Conservation (phyloP, 257 asterid genomes). For the Solanum virginianum region DNA sequence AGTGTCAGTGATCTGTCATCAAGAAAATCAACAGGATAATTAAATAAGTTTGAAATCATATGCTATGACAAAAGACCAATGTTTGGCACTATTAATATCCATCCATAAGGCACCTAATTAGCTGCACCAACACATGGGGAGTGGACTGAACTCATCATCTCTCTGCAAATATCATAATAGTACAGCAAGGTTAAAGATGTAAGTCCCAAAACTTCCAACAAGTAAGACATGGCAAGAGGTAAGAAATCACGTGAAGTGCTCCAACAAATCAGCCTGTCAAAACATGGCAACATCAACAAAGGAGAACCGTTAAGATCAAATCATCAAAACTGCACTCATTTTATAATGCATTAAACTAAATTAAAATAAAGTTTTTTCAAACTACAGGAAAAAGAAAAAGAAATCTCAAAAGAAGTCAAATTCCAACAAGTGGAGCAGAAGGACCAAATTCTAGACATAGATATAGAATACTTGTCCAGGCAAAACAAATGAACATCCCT, state of each 20-base stretch:
- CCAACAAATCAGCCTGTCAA: slow-evolving; percentile 92
- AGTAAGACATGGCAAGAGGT: slow-evolving; percentile 80
- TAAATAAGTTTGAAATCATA: slow-evolving; percentile 13
- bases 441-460: slow-evolving; percentile 21
- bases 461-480: slow-evolving; percentile 7
- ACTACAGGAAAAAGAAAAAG: not conserved
- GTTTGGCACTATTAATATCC: slow-evolving; percentile 28
- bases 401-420: not conserved
- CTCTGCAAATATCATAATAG: slow-evolving; percentile 72
- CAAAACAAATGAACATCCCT: not conserved
- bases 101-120: slow-evolving; percentile 13
- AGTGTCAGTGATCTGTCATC: slow-evolving; percentile 29
- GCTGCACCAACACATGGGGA: slow-evolving; percentile 23
- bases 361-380: not conserved
- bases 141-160: slow-evolving; percentile 26
- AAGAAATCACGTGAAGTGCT: slow-evolving; percentile 81
- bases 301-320: slow-evolving; percentile 5
- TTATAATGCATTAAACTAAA: slow-evolving; percentile 10
- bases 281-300: slow-evolving; percentile 28
- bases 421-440: not conserved
- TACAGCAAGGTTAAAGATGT: slow-evolving; percentile 85
- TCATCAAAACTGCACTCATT: not conserved
- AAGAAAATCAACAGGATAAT: slow-evolving; percentile 8
- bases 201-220: slow-evolving; percentile 99
- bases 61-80: slow-evolving; percentile 40